These are phyloP conservation scores for Fragaria iinumae DNA, from an alignment of 306 rosid species.

Conservation along the genomic window DNA sequence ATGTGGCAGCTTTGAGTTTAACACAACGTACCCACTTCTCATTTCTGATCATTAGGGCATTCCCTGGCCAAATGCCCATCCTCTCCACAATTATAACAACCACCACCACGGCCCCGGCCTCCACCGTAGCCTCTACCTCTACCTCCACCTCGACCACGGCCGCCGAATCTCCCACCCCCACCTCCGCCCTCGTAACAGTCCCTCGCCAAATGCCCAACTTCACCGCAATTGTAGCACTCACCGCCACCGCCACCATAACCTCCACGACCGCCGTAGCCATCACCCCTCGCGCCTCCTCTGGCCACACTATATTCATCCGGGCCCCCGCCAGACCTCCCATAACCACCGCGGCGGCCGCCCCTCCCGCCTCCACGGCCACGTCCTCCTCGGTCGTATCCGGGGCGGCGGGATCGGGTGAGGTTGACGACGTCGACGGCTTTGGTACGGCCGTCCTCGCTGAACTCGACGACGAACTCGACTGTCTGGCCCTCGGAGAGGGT, in stretches of 20 bases:
- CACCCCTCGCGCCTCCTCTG: conserved; percentile 29
- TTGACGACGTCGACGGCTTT: conserved; percentile 65
- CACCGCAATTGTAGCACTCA: conserved; percentile 64
- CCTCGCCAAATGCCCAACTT: conserved; percentile 62
- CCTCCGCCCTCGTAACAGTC: conserved; percentile 41
- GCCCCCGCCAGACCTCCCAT: conserved; percentile 28
- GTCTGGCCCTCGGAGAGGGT: conserved; percentile 58
- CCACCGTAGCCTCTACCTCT: conserved; percentile 16
- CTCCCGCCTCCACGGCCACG: conserved; percentile 36
- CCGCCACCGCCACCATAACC: conserved; percentile 27
- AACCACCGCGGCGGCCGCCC: conserved; percentile 22
- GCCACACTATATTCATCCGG: conserved; percentile 22
- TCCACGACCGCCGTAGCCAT: conserved; percentile 14
- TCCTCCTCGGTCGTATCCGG: conserved; percentile 25
- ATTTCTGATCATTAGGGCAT: conserved; percentile 43
- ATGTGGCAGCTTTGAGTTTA: background rate
- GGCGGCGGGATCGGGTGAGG: conserved; percentile 36
- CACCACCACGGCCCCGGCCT: conserved; percentile 15
- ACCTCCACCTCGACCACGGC: conserved; percentile 23
- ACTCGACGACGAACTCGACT: conserved; percentile 54
- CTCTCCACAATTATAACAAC: conserved; percentile 68
- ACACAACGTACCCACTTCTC: conserved; percentile 21
- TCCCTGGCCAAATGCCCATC: conserved; percentile 88
- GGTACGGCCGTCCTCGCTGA: conserved; percentile 53
- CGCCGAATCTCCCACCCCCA: conserved; percentile 19